These are phyloP conservation scores for Sphaerulina vaccinii DNA, from an alignment of 2,329 filamentous ascomycete genomes.

Conservation along the genomic window DNA sequence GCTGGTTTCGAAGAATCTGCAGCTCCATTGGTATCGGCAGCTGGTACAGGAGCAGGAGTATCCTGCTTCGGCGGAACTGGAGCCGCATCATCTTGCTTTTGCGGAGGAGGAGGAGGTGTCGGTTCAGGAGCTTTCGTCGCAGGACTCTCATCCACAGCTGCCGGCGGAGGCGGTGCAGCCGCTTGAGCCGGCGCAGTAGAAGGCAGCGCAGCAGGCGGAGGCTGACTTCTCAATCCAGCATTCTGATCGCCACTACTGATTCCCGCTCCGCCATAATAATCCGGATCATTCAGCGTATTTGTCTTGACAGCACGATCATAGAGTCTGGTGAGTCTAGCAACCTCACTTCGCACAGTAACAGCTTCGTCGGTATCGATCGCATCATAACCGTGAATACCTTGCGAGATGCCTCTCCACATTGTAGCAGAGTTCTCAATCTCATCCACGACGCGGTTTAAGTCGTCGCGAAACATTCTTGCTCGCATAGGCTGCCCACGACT, in stretches of 20 bases:
- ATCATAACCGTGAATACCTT: slow-evolving; percentile 46
- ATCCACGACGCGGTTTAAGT: slow-evolving; percentile 42
- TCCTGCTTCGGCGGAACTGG: slow-evolving; percentile 19
- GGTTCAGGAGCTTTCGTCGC: slow-evolving; percentile 23
- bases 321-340: slow-evolving; percentile 38
- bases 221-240: slow-evolving; percentile 26
- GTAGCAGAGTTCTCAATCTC: slow-evolving; percentile 44
- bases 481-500: slow-evolving; percentile 43
- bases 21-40: not conserved
- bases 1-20: not conserved
- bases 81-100: too few species aligned
- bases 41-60: not conserved
- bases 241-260: slow-evolving; percentile 27
- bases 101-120: too few species aligned
- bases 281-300: slow-evolving; percentile 43
- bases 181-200: slow-evolving; percentile 12
- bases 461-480: slow-evolving; percentile 43
- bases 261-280: slow-evolving; percentile 39
- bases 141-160: slow-evolving; percentile 34
- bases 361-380: slow-evolving; percentile 46
- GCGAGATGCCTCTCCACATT: slow-evolving; percentile 47
- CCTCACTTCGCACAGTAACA: slow-evolving; percentile 44
- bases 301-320: slow-evolving; percentile 42
- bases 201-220: slow-evolving; percentile 18
- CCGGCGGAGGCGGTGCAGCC: slow-evolving; percentile 6